These are phyloP conservation scores for Whalleya microplaca DNA, from an alignment of 2,329 filamentous ascomycete species.

Conservation along the genomic window DNA sequence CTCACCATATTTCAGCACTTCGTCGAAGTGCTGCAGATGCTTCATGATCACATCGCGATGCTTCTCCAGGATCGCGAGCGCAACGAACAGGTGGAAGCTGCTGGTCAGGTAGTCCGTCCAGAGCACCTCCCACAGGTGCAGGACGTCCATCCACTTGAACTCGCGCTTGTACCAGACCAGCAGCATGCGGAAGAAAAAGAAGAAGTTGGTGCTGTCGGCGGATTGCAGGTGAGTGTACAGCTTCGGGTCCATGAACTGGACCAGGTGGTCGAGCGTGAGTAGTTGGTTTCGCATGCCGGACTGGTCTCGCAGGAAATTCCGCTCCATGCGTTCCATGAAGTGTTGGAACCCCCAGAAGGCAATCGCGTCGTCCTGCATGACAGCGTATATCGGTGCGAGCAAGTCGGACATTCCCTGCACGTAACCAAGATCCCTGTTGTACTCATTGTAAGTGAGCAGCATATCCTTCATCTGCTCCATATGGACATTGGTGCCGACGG, in stretches of 20 bases:
- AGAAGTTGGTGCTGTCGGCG: slow-evolving; percentile 97
- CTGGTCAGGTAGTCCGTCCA: slow-evolving; percentile 93
- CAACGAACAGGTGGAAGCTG: slow-evolving; percentile 93
- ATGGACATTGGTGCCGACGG: slow-evolving; percentile 92
- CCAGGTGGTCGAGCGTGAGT: slow-evolving; percentile 87
- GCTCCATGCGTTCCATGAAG: slow-evolving; percentile 98
- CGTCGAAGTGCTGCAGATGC: slow-evolving; percentile 92
- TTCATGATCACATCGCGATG: slow-evolving; percentile 96
- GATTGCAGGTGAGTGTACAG: slow-evolving; percentile 88
- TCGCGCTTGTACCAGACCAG: slow-evolving; percentile 99
- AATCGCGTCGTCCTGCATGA: slow-evolving; percentile 94
- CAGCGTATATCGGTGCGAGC: slow-evolving; percentile 92
- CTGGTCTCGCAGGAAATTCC: slow-evolving; percentile 94
- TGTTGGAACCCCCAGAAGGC: slow-evolving; percentile 96
- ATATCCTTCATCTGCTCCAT: slow-evolving; percentile 99
- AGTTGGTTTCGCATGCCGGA: slow-evolving; percentile 95
- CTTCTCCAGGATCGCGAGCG: slow-evolving; percentile 91
- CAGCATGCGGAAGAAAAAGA: slow-evolving; percentile 99
- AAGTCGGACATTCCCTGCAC: slow-evolving; percentile 99
- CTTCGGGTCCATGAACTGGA: slow-evolving; percentile 95
- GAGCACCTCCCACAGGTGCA: slow-evolving; percentile 87
- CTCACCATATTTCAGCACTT: slow-evolving; percentile 93
- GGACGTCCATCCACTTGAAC: slow-evolving; percentile 85
- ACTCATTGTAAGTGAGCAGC: slow-evolving; percentile 97
- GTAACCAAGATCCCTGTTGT: slow-evolving; percentile 93